Evolutionary conservation across 495 filamentous ascomycete species (phyloP), one percentile per base, ranked within the genome.

Genomic region (Cercophora sp.): DNA sequence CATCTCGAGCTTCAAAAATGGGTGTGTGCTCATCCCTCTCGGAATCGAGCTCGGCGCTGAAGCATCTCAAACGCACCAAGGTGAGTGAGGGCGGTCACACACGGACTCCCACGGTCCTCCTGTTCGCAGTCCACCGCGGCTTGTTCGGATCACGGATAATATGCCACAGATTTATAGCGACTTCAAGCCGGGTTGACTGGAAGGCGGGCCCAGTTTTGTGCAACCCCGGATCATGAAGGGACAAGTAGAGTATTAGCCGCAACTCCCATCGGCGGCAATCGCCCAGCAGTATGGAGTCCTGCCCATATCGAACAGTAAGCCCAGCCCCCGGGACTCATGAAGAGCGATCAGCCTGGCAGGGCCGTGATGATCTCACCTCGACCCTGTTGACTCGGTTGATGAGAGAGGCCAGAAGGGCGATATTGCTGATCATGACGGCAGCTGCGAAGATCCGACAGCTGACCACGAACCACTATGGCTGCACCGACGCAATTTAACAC

Each of bases 111-210:
- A 8, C 23, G 22, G 42, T 13, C 6, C 29, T 35, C 27, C 19
- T 25, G 20, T 31, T 25, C 16, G 6, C 36, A 40, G 16, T 47
- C 48, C 52, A n/a, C n/a, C n/a, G n/a, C n/a, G 55, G 55, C 43
- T 62, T 34, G 48, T 27, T 52, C 49, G 48, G 56, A 42, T 31
- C 24, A 44, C 29, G 46, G 49, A n/a, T 51, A 51, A 54, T 54
- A 59, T 59, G 48, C 45, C 52, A 59, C 18, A n/a, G 48, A 27
- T 41, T 51, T 51, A 52, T 44, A 43, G 16, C 48, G 48, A 39
- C 48, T 45, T 37, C 36, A 49, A 53, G 56, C 56, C 49, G 44
- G 56, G 53, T 59, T 57, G n/a, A n/a, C n/a, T n/a, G n/a, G n/a
- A n/a, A n/a, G n/a, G n/a, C n/a, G n/a, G n/a, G n/a, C n/a, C 34